Evolutionary conservation across 2,329 filamentous ascomycete species (phyloP), one percentile per base, ranked within the genome.

Genomic region (Xylaria sp.): DNA sequence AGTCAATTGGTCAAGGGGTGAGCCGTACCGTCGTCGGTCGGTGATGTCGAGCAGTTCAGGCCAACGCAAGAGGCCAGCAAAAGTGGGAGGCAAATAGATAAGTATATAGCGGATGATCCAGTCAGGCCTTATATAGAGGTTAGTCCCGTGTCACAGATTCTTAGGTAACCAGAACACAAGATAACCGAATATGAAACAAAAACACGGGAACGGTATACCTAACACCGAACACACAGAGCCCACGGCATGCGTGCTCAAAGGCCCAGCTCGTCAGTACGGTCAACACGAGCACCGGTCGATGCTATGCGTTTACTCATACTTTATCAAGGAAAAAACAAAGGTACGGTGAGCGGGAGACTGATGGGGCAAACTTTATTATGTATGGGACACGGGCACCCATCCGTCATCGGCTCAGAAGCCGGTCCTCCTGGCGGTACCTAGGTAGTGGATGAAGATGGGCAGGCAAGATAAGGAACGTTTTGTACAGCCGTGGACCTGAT

Each of bases 361-460:
- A 6, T 33, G 29, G 29, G 29, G 29, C 11, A 35, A 49, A 49
- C 17, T 43, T 37, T 51, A 43, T 19, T 55, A 47, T 23, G n/a
- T 9, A 23, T 23, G n/a, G 35, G 27, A 33, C 44, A 43, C 23
- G 3, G 11, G 11, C n/a, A n/a, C n/a, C 21, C 35, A 44, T 58
- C 62, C 62, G 62, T 62, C 58, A 55, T 61, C 62, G 62, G 62
- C 57, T 49, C 37, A 27, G 19, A 49, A 33, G 33, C 29, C 44
- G 49, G 48, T 57, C 53, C 38, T 9, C 48, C 56, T n/a, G n/a
- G n/a, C n/a, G n/a, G n/a, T n/a, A n/a, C n/a, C n/a, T n/a, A n/a
- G 61, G 52, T 52, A 33, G 37, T 52, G 49, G 48, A 40, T 17
- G 35, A 40, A 58, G 49, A 58, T 57, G 46, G 31, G 43, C 29